Conservation (phyloP, 2,329 filamentous ascomycete species). For the Xylariaceae sp. region DNA sequence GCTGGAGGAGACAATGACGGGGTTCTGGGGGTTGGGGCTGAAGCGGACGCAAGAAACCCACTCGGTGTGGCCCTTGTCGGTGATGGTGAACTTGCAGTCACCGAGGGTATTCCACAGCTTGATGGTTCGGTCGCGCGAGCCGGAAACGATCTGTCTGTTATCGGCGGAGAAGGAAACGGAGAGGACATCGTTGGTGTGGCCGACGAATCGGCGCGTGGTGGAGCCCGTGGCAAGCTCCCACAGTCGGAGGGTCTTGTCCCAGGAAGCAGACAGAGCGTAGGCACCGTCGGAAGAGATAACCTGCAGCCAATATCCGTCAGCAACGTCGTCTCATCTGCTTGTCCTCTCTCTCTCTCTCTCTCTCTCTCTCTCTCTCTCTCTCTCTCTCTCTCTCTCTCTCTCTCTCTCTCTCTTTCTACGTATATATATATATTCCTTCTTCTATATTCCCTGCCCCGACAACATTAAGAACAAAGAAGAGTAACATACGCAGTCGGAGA, state of each 20-base stretch:
- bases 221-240: conserved; percentile 98
- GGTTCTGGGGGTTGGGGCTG: conserved; percentile 99
- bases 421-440: no score
- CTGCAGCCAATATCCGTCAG: conserved; percentile 52
- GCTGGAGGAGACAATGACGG: conserved; percentile 96
- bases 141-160: conserved; percentile 99
- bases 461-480: conserved; percentile 8
- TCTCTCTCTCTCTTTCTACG: no score
- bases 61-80: conserved; percentile 99
- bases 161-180: conserved; percentile 99
- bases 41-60: conserved; percentile 99
- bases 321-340: conserved; percentile 12
- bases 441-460: no score
- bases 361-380: conserved; percentile 6
- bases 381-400: no score
- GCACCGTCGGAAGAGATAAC: conserved; percentile 99
- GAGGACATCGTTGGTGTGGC: conserved; percentile 99
- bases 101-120: conserved; percentile 99
- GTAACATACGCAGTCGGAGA: conserved; percentile 96
- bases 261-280: conserved; percentile 97
- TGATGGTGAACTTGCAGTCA: conserved; percentile 99
- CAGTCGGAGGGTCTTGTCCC: conserved; percentile 99
- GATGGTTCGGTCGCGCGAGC: conserved; percentile 97
- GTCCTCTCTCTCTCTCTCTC: conserved; percentile 6
- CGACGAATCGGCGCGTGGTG: conserved; percentile 97